These are phyloP conservation scores for Magnolia kwangsiensis DNA, from an alignment of 164 flowering plant species.

Conservation along the genomic window DNA sequence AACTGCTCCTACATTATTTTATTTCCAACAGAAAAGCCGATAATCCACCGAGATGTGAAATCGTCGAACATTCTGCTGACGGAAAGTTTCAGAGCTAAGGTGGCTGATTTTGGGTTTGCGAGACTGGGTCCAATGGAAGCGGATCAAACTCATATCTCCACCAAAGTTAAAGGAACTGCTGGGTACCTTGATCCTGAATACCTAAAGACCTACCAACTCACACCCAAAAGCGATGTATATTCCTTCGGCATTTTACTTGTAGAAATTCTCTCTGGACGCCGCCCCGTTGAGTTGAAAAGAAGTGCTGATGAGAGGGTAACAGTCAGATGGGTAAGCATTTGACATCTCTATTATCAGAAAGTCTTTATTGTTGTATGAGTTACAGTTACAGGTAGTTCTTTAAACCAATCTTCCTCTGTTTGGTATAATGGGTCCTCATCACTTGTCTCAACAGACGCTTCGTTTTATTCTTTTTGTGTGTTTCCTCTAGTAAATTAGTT, in stretches of 20 bases:
- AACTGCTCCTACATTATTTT: constrained; percentile 5
- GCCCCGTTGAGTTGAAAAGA: constrained; percentile 77
- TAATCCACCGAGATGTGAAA: constrained; percentile 94
- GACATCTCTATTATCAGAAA: background rate
- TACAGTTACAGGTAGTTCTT: background rate
- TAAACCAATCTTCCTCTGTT: background rate
- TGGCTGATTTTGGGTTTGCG: constrained; percentile 98
- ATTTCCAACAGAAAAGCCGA: constrained; percentile 65
- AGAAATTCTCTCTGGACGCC: constrained; percentile 84
- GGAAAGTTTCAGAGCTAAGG: constrained; percentile 80
- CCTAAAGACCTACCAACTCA: constrained; percentile 81
- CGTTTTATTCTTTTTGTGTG: no score
- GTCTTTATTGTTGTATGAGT: background rate
- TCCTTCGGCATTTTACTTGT: constrained; percentile 84
- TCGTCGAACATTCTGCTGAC: constrained; percentile 94
- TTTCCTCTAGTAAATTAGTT: no score
- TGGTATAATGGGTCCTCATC: background rate
- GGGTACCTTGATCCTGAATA: constrained; percentile 99
- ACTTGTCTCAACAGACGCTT: no score
- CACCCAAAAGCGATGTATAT: constrained; percentile 89
- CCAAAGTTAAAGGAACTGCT: constrained; percentile 91
- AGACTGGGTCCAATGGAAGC: constrained; percentile 64
- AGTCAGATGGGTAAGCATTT: constrained; percentile 75
- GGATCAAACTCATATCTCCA: constrained; percentile 74
- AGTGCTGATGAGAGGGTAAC: constrained; percentile 65